Base-by-base conservation (phyloP, 1,139 yeast genomes). In the Candida buenavistaensis region DNA sequence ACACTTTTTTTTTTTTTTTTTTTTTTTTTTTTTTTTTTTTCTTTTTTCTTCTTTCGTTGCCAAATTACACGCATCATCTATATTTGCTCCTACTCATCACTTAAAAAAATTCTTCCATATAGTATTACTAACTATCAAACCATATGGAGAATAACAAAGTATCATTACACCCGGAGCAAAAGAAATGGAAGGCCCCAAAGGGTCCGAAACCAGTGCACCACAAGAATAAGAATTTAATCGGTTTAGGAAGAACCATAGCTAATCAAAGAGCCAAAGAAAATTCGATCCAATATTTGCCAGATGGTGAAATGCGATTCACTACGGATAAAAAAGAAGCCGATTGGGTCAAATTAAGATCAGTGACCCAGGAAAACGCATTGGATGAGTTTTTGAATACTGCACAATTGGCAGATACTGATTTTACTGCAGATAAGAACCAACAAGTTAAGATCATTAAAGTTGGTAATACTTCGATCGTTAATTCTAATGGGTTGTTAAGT, bases 351-450 rank as follows among this genome's bases (percentile, higher is more conserved):
- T 66, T 92, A 51, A 76, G 94, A 55, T 88, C 97, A 6, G 95
- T 92, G 16, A 92, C 98, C 0, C 97, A 94, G 52, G 97, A 94
- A 59, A 80, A 86, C 48, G 83, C 97, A 1, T 66, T 94, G 46
- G 98, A 94, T 60, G 98, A 92, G 62, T 90, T 94, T 60, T 75
- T 94, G 53, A 84, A 80, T 54, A 90, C 97, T 8, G 98, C 98
- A 1, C 95, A 87, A 57, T 73, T 94, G 45, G 97, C 97, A 2
- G 96, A 89, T 55, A 89, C 94, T 13, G 98, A 92, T 66, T 92
- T 94, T 62, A 82, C 96, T 5, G 96, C 98, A 3, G 97, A 90
- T 47, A 80, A 84, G 52, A 76, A 80, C 38, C 80, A 84, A 35
- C 88, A 84, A 51, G 92, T 92, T 41, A 84, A 84, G 55, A 88